These are phyloP conservation scores for Solanum peruvianum DNA, from an alignment of 257 asterid genomes.

Conservation along the genomic window DNA sequence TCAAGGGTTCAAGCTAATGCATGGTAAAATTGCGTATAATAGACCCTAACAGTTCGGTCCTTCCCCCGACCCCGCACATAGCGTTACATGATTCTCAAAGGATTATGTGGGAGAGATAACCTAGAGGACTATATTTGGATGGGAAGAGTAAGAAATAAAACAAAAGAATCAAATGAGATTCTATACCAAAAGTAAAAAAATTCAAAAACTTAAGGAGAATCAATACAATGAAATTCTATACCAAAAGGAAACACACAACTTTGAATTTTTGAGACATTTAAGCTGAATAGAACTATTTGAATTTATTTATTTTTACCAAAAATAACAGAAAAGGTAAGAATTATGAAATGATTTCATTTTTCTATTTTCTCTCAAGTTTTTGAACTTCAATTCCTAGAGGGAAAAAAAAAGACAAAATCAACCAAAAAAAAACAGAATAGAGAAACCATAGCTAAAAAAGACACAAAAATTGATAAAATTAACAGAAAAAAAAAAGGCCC, in stretches of 20 bases:
- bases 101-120: neutral
- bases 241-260: neutral
- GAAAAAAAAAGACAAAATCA: neutral
- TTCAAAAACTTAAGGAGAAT: neutral
- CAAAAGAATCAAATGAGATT: neutral
- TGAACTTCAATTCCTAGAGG: neutral
- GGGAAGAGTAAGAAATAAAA: neutral
- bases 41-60: neutral
- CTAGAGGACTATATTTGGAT: neutral
- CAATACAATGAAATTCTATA: neutral
- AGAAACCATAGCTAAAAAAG: neutral
- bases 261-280: neutral
- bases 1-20: neutral
- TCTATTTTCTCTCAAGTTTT: neutral
- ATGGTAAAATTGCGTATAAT: neutral
- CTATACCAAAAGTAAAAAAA: neutral
- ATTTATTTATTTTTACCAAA: neutral
- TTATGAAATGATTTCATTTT: neutral
- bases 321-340: neutral
- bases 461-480: neutral
- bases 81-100: neutral
- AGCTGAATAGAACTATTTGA: neutral
- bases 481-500: neutral
- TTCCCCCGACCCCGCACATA: neutral
- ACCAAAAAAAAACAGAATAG: neutral